Evolutionary conservation across 2,329 filamentous ascomycete genomes (phyloP).

Genomic region (Trichoderma sp.): DNA sequence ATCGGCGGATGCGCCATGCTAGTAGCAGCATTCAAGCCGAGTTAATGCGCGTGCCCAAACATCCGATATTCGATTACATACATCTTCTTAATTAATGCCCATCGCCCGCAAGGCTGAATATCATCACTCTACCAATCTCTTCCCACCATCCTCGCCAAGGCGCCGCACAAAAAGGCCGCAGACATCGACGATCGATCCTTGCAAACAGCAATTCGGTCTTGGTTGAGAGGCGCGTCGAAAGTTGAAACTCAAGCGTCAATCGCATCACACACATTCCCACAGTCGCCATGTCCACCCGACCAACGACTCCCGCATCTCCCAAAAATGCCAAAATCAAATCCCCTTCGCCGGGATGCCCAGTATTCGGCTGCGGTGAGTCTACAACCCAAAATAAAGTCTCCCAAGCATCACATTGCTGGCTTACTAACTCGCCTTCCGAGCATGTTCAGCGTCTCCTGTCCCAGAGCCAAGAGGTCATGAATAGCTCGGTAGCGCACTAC

Average conservation of each 20-base stretch:
- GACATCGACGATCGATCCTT: background rate
- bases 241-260: background rate
- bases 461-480: slow-evolving; percentile 62
- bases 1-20: background rate
- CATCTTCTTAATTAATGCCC: background rate
- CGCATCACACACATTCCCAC: background rate
- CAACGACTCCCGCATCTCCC: slow-evolving; percentile 53
- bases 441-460: slow-evolving; percentile 70
- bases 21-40: background rate
- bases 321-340: slow-evolving; percentile 63
- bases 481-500: slow-evolving; percentile 70
- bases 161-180: background rate
- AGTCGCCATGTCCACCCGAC: slow-evolving; percentile 46
- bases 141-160: no score
- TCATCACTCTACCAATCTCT: background rate
- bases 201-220: background rate
- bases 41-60: background rate
- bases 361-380: slow-evolving; percentile 64
- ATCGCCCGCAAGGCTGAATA: background rate
- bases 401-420: background rate
- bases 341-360: slow-evolving; percentile 57
- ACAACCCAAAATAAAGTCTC: slow-evolving; percentile 3
- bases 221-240: background rate
- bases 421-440: slow-evolving; percentile 51
- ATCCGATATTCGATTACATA: background rate